Conservation (phyloP, 495 filamentous ascomycete genomes). For the Antarctomyces pellizariae region DNA sequence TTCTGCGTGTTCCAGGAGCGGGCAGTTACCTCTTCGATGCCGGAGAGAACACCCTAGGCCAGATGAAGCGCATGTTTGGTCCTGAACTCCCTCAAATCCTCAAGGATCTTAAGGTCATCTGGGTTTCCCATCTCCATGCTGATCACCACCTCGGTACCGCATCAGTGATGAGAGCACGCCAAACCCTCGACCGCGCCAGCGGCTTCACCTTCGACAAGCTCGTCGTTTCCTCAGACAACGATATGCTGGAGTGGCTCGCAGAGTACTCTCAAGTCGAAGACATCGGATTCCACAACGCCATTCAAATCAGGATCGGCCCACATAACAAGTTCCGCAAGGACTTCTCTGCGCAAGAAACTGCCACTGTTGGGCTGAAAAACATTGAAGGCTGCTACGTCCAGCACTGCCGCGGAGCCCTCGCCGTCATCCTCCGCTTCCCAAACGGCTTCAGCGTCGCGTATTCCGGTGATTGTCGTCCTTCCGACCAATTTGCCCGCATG, state of each 20-base stretch:
- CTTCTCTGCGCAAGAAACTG: constrained; percentile 5
- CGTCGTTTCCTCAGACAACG: constrained; percentile 32
- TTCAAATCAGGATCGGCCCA: constrained; percentile 12
- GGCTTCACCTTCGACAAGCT: no score
- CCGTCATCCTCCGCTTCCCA: constrained; percentile 52
- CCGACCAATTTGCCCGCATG: constrained; percentile 37
- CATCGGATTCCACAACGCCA: constrained; percentile 44
- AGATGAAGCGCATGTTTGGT: constrained; percentile 51
- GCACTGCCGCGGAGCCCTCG: constrained; percentile 63
- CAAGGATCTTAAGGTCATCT: constrained; percentile 58
- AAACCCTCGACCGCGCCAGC: constrained; percentile 10
- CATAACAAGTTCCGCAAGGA: constrained; percentile 2
- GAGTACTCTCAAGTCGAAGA: constrained; percentile 65
- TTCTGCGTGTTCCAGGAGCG: constrained; percentile 58
- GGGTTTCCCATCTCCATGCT: constrained; percentile 88
- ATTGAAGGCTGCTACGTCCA: constrained; percentile 38
- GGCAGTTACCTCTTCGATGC: constrained; percentile 78
- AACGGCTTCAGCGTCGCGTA: constrained; percentile 71
- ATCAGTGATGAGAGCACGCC: constrained; percentile 49
- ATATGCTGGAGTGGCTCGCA: constrained; percentile 46
- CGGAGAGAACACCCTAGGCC: constrained; percentile 86
- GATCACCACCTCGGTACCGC: constrained; percentile 83
- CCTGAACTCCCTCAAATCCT: constrained; percentile 43
- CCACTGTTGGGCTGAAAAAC: constrained; percentile 17
- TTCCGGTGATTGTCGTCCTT: constrained; percentile 80